A percentile compares a stretch with the other conserved stretches of the same genome.
phyloP scores from a whole-genome alignment of 345 rosid species.

The Streptanthus diversifolius region DNA sequence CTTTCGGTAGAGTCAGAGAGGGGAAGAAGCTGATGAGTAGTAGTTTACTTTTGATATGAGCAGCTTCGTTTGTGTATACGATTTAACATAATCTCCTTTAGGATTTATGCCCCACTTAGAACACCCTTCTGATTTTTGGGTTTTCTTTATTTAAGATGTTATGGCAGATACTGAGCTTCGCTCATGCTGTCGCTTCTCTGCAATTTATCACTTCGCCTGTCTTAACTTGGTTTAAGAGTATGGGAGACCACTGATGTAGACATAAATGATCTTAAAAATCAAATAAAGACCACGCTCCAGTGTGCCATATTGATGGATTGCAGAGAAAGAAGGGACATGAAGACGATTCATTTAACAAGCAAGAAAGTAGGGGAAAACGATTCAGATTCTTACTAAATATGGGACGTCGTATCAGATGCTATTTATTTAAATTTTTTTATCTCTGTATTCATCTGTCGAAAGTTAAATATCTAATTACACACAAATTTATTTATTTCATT shows the following conservation, averaged over 20 bases:
- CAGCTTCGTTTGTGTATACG: slow-evolving; percentile 29
- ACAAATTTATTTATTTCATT: too few relatives aligned
- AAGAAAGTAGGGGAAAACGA: too few relatives aligned
- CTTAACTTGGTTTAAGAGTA: background rate
- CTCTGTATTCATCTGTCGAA: too few relatives aligned
- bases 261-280: background rate
- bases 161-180: background rate
- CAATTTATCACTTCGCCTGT: background rate
- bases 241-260: background rate
- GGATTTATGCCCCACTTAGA: background rate
- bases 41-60: background rate
- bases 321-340: background rate
- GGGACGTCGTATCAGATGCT: too few relatives aligned
- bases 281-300: background rate
- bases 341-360: background rate
- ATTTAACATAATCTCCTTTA: slow-evolving; percentile 23
- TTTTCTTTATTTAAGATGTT: background rate
- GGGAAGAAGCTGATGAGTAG: background rate
- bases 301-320: background rate
- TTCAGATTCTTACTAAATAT: too few relatives aligned
- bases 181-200: background rate
- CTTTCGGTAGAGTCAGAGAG: slow-evolving; percentile 15
- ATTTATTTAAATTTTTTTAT: too few relatives aligned
- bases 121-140: background rate
- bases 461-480: too few relatives aligned